Evolutionary conservation across 2,329 filamentous ascomycete species (phyloP).

Genomic region (Pseudogymnoascus sp.): DNA sequence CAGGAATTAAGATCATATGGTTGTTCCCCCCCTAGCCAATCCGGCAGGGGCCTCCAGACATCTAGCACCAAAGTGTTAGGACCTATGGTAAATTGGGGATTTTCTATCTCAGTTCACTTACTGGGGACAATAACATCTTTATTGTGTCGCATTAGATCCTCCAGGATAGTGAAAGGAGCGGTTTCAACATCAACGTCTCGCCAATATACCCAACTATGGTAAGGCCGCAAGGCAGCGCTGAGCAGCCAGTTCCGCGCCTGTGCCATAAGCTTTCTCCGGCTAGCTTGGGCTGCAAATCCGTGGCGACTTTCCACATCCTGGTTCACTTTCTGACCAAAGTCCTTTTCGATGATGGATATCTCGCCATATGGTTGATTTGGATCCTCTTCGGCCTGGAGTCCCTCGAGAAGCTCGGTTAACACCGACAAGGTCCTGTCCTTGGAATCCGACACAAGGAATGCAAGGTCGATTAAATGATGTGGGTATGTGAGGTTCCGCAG

Average conservation of each 20-base stretch:
- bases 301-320: slow-evolving; percentile 97
- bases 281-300: slow-evolving; percentile 93
- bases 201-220: slow-evolving; percentile 99
- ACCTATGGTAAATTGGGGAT: slow-evolving; percentile 12
- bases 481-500: slow-evolving; percentile 95
- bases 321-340: slow-evolving; percentile 96
- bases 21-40: slow-evolving; percentile 97
- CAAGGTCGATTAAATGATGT: slow-evolving; percentile 90
- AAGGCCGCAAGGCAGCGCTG: slow-evolving; percentile 84
- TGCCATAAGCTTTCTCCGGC: slow-evolving; percentile 92
- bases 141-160: slow-evolving; percentile 97
- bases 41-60: slow-evolving; percentile 96
- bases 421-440: slow-evolving; percentile 82
- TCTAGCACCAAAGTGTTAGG: slow-evolving; percentile 46
- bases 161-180: slow-evolving; percentile 90
- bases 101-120: slow-evolving; percentile 44
- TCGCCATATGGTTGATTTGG: slow-evolving; percentile 82
- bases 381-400: slow-evolving; percentile 73
- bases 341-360: slow-evolving; percentile 96
- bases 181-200: slow-evolving; percentile 97
- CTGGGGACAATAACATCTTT: slow-evolving; percentile 98
- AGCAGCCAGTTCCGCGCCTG: slow-evolving; percentile 96
- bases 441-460: slow-evolving; percentile 94
- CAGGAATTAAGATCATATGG: slow-evolving; percentile 98
- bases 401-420: slow-evolving; percentile 67